Evolutionary conservation across 257 asterid species (phyloP).

Genomic region (Solanum verrucosum): DNA sequence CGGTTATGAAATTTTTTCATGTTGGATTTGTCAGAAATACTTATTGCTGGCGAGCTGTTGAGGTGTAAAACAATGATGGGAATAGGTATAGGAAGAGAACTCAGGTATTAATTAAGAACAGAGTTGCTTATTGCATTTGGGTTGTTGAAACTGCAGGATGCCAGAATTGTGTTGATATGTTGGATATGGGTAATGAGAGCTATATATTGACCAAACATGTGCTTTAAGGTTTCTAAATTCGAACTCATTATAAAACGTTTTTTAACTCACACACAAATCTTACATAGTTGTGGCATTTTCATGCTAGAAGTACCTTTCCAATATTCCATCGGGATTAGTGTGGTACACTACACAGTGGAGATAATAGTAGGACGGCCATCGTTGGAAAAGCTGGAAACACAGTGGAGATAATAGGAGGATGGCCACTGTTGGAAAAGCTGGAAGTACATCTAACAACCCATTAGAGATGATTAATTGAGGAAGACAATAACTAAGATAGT

Average conservation of each 20-base stretch:
- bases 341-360: background rate
- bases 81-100: background rate
- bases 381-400: background rate
- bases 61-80: background rate
- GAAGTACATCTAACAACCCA: background rate
- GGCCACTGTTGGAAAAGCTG: background rate
- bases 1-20: background rate
- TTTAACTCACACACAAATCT: background rate
- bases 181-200: background rate
- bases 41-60: background rate
- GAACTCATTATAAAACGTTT: background rate
- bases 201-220: background rate
- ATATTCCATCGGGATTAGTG: background rate
- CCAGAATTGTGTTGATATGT: background rate
- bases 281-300: background rate
- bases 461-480: background rate
- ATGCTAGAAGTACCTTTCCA: background rate
- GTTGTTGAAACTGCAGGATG: background rate
- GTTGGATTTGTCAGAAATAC: background rate
- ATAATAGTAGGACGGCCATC: background rate
- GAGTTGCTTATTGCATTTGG: background rate
- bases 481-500: background rate
- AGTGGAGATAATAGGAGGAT: background rate
- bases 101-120: background rate
- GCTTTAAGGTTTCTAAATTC: background rate